phyloP scores from a whole-genome alignment of 345 rosid species.

The Theobroma cacao region DNA sequence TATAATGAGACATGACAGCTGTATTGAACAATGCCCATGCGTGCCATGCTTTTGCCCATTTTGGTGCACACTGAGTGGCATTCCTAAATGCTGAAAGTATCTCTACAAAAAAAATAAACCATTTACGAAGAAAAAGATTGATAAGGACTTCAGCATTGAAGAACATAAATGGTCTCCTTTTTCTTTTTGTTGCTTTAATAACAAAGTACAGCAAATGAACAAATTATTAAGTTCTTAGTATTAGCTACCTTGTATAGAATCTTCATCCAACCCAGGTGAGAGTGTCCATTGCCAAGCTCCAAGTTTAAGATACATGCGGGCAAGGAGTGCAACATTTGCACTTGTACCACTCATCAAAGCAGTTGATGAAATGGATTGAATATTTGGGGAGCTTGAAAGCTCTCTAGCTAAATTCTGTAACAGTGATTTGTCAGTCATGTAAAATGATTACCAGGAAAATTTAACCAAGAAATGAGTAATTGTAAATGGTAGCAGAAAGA shows the following conservation, averaged over 20 bases:
- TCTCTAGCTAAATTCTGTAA: conserved; percentile 69
- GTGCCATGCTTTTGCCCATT: conserved; percentile 99
- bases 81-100: conserved; percentile 68
- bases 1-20: conserved; percentile 94
- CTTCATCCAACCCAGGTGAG: conserved; percentile 86
- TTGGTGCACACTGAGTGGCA: conserved; percentile 72
- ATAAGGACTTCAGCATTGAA: neutral
- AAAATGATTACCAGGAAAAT: conserved; percentile 10
- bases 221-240: neutral
- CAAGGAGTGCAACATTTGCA: conserved; percentile 66
- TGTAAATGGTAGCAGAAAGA: conserved; percentile 8
- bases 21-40: conserved; percentile 97
- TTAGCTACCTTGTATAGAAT: conserved; percentile 71
- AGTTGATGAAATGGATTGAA: conserved; percentile 48
- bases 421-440: conserved; percentile 17
- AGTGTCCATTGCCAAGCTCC: conserved; percentile 95
- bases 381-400: conserved; percentile 55
- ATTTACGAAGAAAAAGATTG: neutral
- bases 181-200: neutral
- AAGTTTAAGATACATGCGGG: conserved; percentile 80
- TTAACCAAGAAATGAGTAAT: conserved; percentile 6
- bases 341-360: conserved; percentile 45
- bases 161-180: neutral
- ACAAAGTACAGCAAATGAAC: neutral
- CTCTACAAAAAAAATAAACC: conserved; percentile 40